A percentile compares a stretch with the other conserved stretches of the same genome.
These are phyloP conservation scores for Didymellaceae sp. DNA, from an alignment of 2,329 filamentous ascomycete genomes.

Conservation along the genomic window DNA sequence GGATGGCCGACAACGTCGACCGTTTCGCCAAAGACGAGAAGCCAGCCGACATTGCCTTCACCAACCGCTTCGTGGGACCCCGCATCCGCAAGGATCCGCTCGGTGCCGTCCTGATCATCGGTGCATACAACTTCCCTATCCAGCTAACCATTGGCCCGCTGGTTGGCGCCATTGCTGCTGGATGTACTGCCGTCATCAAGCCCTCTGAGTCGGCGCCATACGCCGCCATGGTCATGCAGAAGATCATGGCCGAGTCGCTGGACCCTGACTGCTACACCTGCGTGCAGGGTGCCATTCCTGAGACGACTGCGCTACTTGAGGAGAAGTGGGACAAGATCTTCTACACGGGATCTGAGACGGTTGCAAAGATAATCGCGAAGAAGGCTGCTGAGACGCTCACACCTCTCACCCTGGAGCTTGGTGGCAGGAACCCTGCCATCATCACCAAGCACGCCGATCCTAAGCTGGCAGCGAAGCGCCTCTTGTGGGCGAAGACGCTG, in stretches of 20 bases:
- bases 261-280: constrained; percentile 78
- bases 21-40: constrained; percentile 84
- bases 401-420: constrained; percentile 87
- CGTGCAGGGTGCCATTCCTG: constrained; percentile 80
- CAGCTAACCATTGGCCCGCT: constrained; percentile 79
- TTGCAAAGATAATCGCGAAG: constrained; percentile 68
- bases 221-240: constrained; percentile 78
- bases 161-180: constrained; percentile 88
- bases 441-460: constrained; percentile 84
- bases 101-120: constrained; percentile 83
- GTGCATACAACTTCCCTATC: constrained; percentile 93
- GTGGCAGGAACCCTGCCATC: constrained; percentile 90
- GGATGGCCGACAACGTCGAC: constrained; percentile 77
- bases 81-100: constrained; percentile 86
- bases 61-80: constrained; percentile 73
- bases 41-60: constrained; percentile 71
- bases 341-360: constrained; percentile 82
- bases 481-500: constrained; percentile 87
- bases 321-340: constrained; percentile 98
- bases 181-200: constrained; percentile 89
- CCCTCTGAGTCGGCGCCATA: constrained; percentile 83
- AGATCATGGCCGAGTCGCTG: constrained; percentile 76
- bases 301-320: constrained; percentile 81
- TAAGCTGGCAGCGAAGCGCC: constrained; percentile 77
- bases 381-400: constrained; percentile 67